A percentile compares a stretch with the other conserved stretches of the same genome.
These are phyloP conservation scores for Dendrostoma leiphaemia DNA, from an alignment of 2,329 filamentous ascomycete species.

Conservation along the genomic window DNA sequence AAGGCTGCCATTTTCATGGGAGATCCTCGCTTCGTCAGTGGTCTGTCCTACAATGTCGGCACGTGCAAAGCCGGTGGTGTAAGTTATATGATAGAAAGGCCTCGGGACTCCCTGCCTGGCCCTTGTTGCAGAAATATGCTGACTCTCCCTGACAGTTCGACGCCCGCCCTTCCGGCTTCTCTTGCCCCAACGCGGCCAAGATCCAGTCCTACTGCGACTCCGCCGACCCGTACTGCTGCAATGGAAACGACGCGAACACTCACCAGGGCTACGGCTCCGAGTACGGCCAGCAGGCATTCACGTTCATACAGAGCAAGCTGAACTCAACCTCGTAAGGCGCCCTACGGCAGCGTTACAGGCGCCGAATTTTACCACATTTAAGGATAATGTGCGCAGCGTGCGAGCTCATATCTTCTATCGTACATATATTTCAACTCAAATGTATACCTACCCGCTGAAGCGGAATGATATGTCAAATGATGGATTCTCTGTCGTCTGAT, in stretches of 20 bases:
- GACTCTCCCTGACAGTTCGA: slow-evolving; percentile 43
- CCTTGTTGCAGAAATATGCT: too few relatives aligned
- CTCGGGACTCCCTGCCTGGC: too few relatives aligned
- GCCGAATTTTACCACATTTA: background rate
- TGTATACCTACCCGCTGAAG: too few relatives aligned
- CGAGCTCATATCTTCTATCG: background rate
- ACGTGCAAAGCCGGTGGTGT: slow-evolving; percentile 58
- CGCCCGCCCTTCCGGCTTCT: slow-evolving; percentile 51
- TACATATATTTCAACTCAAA: too few relatives aligned
- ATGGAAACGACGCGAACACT: slow-evolving; percentile 49
- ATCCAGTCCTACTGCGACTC: slow-evolving; percentile 61
- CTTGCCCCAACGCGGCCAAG: slow-evolving; percentile 50
- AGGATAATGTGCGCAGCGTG: too few relatives aligned
- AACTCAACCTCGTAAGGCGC: background rate
- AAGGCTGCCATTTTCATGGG: slow-evolving; percentile 65
- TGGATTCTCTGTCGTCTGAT: too few relatives aligned
- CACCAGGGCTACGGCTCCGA: slow-evolving; percentile 57
- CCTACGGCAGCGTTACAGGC: background rate
- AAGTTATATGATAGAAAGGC: slow-evolving; percentile 36
- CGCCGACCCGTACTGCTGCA: slow-evolving; percentile 62
- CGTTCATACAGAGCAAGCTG: slow-evolving; percentile 54
- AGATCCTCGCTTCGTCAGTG: slow-evolving; percentile 53
- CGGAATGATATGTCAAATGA: too few relatives aligned
- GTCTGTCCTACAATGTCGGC: slow-evolving; percentile 59
- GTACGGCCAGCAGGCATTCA: slow-evolving; percentile 54